Conservation (phyloP, 257 asterid species). For the Prunella vulgaris region DNA sequence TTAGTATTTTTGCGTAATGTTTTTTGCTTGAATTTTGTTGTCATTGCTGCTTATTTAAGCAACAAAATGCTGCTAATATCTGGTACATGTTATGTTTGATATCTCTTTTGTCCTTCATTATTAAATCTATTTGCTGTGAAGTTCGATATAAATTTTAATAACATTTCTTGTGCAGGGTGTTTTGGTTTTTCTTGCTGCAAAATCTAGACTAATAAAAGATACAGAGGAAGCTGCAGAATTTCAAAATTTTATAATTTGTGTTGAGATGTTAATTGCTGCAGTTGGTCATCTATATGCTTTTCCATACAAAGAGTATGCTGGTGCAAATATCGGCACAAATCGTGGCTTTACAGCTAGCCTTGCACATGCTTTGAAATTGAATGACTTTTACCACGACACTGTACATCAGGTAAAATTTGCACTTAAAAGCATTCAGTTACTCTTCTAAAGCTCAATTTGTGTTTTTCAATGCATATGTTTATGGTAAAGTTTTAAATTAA, state of each 20-base stretch:
- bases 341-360: conserved; percentile 76
- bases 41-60: conserved; percentile 8
- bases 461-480: neutral
- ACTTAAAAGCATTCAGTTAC: neutral
- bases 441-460: neutral
- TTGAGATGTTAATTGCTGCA: conserved; percentile 98
- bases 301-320: conserved; percentile 95
- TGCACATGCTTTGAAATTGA: conserved; percentile 81
- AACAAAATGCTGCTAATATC: neutral
- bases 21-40: conserved; percentile 10
- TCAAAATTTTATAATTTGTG: conserved; percentile 80
- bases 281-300: conserved; percentile 87
- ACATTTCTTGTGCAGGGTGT: conserved; percentile 59
- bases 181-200: conserved; percentile 93
- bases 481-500: too few relatives aligned
- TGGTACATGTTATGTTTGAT: neutral
- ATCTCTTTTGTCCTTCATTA: conserved; percentile 2
- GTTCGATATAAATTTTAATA: conserved; percentile 4
- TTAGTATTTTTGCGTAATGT: neutral
- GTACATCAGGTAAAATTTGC: conserved; percentile 77
- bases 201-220: conserved; percentile 60
- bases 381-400: conserved; percentile 89
- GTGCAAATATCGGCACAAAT: conserved; percentile 76
- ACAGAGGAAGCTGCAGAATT: conserved; percentile 91
- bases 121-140: neutral